Evolutionary conservation across 2,329 filamentous ascomycete species (phyloP).

Genomic region (Botryotinia calthae): DNA sequence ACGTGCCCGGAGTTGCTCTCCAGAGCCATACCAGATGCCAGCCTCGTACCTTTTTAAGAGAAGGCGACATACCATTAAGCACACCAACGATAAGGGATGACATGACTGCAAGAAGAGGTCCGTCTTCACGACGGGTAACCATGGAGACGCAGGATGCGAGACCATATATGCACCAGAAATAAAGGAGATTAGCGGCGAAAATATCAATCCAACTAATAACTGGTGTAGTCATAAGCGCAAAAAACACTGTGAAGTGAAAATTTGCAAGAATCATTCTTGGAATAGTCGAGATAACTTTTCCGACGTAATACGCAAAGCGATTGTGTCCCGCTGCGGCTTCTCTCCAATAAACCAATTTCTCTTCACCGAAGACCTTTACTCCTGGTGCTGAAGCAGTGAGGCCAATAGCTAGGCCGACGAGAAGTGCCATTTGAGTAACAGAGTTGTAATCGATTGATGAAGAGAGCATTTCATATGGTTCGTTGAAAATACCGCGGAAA

Average conservation of each 20-base stretch:
- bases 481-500: conserved; percentile 52
- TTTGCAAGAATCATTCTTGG: conserved; percentile 44
- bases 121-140: conserved; percentile 54
- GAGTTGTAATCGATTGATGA: conserved; percentile 50
- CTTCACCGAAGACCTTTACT: conserved; percentile 42
- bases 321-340: conserved; percentile 58
- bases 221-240: conserved; percentile 12
- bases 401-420: conserved; percentile 54
- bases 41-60: conserved; percentile 44
- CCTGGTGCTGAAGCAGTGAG: conserved; percentile 54
- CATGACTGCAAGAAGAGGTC: conserved; percentile 56
- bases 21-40: conserved; percentile 53
- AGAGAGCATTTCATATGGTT: conserved; percentile 51
- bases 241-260: conserved; percentile 52
- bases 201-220: conserved; percentile 36
- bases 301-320: conserved; percentile 54
- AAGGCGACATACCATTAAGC: conserved; percentile 52
- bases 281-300: conserved; percentile 51
- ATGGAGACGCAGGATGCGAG: conserved; percentile 53
- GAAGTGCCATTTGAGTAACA: conserved; percentile 52
- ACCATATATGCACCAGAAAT: conserved; percentile 46
- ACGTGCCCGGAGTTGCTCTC: conserved; percentile 51
- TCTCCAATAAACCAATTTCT: conserved; percentile 51
- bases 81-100: conserved; percentile 53
- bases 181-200: conserved; percentile 54